Conservation (phyloP, 2,329 filamentous ascomycete species). For the Xylaria sp. region DNA sequence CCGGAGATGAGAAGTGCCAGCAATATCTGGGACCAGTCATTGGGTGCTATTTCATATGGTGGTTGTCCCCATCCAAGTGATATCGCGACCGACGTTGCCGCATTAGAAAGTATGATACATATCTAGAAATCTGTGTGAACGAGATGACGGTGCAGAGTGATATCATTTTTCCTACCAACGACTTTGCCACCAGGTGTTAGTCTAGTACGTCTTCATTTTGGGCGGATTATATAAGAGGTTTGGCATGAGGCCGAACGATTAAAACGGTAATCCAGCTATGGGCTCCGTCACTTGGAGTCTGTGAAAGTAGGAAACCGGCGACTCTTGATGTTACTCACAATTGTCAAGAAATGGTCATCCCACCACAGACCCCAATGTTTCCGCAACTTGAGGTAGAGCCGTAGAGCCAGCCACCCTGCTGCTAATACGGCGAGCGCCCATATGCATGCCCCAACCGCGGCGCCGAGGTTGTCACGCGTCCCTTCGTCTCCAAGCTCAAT, state of each 20-base stretch:
- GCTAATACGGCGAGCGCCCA: slow-evolving; percentile 34
- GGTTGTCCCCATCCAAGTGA: slow-evolving; percentile 38
- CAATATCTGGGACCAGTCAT: slow-evolving; percentile 35
- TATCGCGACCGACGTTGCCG: slow-evolving; percentile 34
- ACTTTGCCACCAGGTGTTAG: slow-evolving; percentile 15
- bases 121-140: slow-evolving; percentile 26
- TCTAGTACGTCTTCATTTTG: not conserved
- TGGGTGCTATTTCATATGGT: slow-evolving; percentile 31
- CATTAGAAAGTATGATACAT: slow-evolving; percentile 31
- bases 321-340: slow-evolving; percentile 14
- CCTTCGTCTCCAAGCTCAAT: slow-evolving; percentile 13
- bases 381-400: slow-evolving; percentile 43
- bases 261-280: not conserved
- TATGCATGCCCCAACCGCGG: slow-evolving; percentile 31
- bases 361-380: slow-evolving; percentile 46
- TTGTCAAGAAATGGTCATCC: slow-evolving; percentile 48
- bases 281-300: no score
- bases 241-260: not conserved
- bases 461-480: slow-evolving; percentile 25
- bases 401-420: slow-evolving; percentile 31
- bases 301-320: not conserved
- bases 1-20: slow-evolving; percentile 39
- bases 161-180: slow-evolving; percentile 41
- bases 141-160: not conserved
- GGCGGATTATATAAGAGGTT: not conserved